phyloP scores from a whole-genome alignment of 306 rosid genomes.

The Malus fusca region DNA sequence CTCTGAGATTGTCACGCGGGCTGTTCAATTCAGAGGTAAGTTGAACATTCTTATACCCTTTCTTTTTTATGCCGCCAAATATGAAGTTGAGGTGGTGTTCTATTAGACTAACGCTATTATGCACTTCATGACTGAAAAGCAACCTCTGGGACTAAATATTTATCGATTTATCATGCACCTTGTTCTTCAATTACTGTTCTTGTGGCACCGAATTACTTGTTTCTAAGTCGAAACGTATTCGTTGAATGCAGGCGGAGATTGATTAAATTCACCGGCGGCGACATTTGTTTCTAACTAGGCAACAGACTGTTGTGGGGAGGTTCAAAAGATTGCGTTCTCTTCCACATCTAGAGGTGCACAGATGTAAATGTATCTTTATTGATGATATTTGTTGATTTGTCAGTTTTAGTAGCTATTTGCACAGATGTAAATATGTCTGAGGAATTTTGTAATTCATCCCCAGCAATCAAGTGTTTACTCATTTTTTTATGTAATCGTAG shows the following conservation, averaged over 20 bases:
- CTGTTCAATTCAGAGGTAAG: slow-evolving; percentile 53
- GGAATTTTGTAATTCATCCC: slow-evolving; percentile 24
- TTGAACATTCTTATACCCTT: slow-evolving; percentile 3
- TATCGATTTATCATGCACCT: neutral
- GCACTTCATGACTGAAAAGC: neutral
- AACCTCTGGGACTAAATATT: neutral
- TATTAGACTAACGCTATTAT: neutral
- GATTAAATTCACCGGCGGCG: slow-evolving; percentile 17
- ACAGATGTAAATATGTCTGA: neutral
- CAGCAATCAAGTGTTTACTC: slow-evolving; percentile 5
- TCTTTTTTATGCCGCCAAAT: neutral
- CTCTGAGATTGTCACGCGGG: slow-evolving; percentile 29
- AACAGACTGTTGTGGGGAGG: slow-evolving; percentile 16
- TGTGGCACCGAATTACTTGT: neutral
- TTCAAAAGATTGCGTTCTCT: slow-evolving; percentile 21
- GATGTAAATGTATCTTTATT: slow-evolving; percentile 46
- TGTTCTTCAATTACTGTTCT: neutral
- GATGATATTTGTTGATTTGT: slow-evolving; percentile 2
- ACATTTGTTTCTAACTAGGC: slow-evolving; percentile 27
- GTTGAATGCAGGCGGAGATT: slow-evolving; percentile 38
- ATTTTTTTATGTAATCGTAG: no score
- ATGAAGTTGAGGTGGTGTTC: neutral
- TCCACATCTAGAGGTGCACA: slow-evolving; percentile 23
- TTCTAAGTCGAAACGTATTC: slow-evolving; percentile 14
- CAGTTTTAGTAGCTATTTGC: slow-evolving; percentile 19